Evolutionary conservation across 768 basidiomycete species (phyloP).

Genomic region (Trametes maxima): DNA sequence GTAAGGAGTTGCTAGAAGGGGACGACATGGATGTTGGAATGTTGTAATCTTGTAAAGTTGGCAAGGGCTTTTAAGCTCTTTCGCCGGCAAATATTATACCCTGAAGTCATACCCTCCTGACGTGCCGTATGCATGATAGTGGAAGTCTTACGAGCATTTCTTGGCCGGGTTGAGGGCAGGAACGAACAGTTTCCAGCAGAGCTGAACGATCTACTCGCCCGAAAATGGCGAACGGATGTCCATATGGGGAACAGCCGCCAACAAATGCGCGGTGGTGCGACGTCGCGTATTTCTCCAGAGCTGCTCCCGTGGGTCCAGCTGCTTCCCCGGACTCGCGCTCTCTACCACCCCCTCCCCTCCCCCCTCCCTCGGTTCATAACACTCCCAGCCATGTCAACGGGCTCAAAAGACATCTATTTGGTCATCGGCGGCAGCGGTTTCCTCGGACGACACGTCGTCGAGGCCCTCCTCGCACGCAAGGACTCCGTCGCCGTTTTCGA

Average conservation of each 20-base stretch:
- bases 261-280: constrained; percentile 13
- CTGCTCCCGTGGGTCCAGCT: not conserved
- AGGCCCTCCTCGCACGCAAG: constrained; percentile 76
- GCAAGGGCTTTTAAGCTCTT: too few relatives aligned
- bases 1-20: not conserved
- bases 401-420: constrained; percentile 64
- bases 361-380: too few relatives aligned
- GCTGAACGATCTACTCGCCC: not conserved
- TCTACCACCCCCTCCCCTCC: not conserved
- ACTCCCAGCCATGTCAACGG: constrained; percentile 4
- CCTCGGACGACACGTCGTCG: constrained; percentile 88
- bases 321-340: constrained; percentile 2
- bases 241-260: not conserved
- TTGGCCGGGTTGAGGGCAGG: not conserved
- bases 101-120: too few relatives aligned
- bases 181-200: too few relatives aligned
- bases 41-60: not conserved
- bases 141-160: not conserved
- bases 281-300: constrained; percentile 2
- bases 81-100: too few relatives aligned
- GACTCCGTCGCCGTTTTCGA: constrained; percentile 88
- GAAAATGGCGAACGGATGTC: not conserved
- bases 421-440: constrained; percentile 96
- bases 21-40: not conserved
- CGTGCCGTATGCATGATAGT: too few relatives aligned